Evolutionary conservation across 169 alveolate genomes (phyloP).

Genomic region (Plasmodium vivax): DNA sequence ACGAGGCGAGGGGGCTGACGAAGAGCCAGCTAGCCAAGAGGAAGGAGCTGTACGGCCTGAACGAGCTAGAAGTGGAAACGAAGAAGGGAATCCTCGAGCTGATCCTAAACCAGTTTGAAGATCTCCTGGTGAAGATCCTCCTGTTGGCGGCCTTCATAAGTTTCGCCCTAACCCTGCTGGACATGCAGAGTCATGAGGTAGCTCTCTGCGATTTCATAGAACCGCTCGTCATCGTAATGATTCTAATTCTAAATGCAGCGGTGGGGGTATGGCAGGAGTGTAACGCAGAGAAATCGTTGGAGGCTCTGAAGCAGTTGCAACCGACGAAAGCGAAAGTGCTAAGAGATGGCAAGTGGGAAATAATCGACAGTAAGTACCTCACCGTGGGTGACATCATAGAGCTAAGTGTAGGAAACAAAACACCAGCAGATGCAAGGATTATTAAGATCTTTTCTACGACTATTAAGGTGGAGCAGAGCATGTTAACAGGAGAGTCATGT

Average conservation of each 20-base stretch:
- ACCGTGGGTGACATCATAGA: constrained; percentile 98
- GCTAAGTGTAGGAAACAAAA: constrained; percentile 95
- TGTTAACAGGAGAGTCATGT: constrained; percentile 97
- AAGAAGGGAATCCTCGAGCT: constrained; percentile 91
- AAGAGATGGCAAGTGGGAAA: constrained; percentile 94
- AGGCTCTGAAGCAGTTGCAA: constrained; percentile 95
- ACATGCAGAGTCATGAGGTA: constrained; percentile 90
- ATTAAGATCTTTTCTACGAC: constrained; percentile 93
- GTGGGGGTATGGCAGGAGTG: constrained; percentile 99
- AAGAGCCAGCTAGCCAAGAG: constrained; percentile 88
- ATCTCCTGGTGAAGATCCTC: constrained; percentile 94
- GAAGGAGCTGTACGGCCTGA: constrained; percentile 88
- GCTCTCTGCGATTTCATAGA: constrained; percentile 96
- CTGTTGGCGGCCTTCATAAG: constrained; percentile 96
- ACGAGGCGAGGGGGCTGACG: constrained; percentile 88
- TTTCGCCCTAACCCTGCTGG: constrained; percentile 93
- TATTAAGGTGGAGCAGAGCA: constrained; percentile 94
- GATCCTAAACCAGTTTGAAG: constrained; percentile 95
- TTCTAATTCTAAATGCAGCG: constrained; percentile 95
- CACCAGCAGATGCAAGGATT: constrained; percentile 99
- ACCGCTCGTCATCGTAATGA: constrained; percentile 96
- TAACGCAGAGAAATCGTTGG: constrained; percentile 98
- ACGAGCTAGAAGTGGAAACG: constrained; percentile 91
- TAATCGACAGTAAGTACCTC: constrained; percentile 92
- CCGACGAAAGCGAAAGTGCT: constrained; percentile 93